phyloP scores from a whole-genome alignment of 2,329 filamentous ascomycete species.

The Cylindrodendrum hubeiense region DNA sequence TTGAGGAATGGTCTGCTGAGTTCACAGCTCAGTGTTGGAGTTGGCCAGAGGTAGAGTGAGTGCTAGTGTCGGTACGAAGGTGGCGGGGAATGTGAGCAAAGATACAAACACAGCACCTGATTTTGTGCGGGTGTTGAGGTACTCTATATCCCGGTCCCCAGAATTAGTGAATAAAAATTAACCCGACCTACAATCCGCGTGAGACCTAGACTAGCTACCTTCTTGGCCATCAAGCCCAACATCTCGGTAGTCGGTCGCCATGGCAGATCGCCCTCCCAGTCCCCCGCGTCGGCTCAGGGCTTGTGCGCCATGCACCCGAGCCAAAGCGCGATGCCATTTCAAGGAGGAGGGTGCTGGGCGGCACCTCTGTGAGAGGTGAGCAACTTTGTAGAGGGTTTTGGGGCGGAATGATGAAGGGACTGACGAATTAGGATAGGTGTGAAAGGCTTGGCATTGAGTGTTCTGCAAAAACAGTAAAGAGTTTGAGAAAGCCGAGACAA shows the following conservation, averaged over 20 bases:
- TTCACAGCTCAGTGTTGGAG: neutral
- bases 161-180: neutral
- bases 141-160: neutral
- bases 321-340: constrained; percentile 48
- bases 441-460: constrained; percentile 45
- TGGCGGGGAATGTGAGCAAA: neutral
- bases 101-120: neutral
- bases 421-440: constrained; percentile 35
- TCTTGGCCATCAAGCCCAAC: neutral
- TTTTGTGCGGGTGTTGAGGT: neutral
- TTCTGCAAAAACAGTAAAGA: constrained; percentile 43
- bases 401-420: neutral
- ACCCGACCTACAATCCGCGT: neutral
- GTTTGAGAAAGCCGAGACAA: constrained; percentile 48
- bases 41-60: neutral
- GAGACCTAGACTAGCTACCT: constrained; percentile 1
- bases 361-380: constrained; percentile 47
- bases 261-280: constrained; percentile 38
- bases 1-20: neutral
- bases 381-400: neutral
- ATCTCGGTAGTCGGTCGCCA: neutral
- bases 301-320: constrained; percentile 45
- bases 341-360: constrained; percentile 34
- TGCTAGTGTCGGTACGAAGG: neutral
- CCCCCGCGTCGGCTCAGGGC: constrained; percentile 47